A percentile compares a stretch with the other conserved stretches of the same genome.
phyloP scores from a whole-genome alignment of 306 rosid genomes.

The Vicia sativa region DNA sequence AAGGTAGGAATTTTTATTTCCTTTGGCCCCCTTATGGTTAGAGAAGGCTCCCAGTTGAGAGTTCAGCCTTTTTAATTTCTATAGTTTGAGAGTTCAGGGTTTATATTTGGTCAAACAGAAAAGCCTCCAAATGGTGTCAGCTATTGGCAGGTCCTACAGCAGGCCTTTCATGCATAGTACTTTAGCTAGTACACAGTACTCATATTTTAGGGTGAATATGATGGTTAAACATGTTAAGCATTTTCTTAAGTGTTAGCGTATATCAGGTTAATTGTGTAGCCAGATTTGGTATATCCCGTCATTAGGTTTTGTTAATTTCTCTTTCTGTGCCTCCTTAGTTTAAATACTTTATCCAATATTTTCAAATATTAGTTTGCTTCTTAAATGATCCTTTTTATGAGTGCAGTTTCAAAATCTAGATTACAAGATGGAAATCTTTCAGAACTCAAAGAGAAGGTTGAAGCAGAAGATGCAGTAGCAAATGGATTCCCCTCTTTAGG shows the following conservation, averaged over 20 bases:
- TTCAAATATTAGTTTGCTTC: conserved; percentile 22
- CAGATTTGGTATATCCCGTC: background rate
- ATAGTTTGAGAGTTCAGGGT: background rate
- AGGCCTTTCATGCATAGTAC: background rate
- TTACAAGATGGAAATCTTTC: conserved; percentile 44
- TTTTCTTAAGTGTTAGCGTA: conserved; percentile 14
- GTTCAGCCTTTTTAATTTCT: conserved; percentile 25
- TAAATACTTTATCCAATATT: conserved; percentile 8
- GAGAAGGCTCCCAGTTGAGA: conserved; percentile 5
- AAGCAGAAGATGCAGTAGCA: conserved; percentile 43
- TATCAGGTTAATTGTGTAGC: conserved; percentile 1
- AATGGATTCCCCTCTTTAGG: conserved; percentile 61
- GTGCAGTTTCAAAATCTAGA: conserved; percentile 49
- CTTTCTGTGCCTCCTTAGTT: background rate
- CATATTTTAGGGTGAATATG: conserved; percentile 14
- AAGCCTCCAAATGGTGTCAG: background rate
- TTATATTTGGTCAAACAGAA: conserved; percentile 24
- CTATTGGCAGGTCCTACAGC: conserved; percentile 4
- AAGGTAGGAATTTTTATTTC: conserved; percentile 43
- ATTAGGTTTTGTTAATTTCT: conserved; percentile 5
- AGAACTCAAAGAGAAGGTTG: conserved; percentile 44
- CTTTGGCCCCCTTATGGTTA: conserved; percentile 32
- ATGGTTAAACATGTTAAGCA: conserved; percentile 18
- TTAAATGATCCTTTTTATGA: conserved; percentile 28
- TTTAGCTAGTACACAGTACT: conserved; percentile 14